Base-by-base conservation (phyloP, 768 basidiomycete genomes). In the Gautieria morchelliformis region DNA sequence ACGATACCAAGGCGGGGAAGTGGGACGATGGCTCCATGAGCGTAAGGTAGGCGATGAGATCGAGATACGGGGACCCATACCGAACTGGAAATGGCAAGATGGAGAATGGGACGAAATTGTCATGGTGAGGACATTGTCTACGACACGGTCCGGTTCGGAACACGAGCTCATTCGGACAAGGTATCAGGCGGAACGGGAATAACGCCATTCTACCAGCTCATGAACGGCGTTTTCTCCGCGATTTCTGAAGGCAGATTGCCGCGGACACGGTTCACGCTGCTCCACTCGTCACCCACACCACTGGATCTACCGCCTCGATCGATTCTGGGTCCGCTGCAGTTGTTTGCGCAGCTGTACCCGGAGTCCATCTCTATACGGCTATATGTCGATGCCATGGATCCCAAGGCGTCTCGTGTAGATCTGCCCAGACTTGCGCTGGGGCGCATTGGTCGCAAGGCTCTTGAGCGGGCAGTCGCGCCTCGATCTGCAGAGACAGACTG, bases 131-230 rank as follows among this genome's bases (percentile, higher is more conserved):
- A 27, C 35, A 30, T 52, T 1, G 2, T 5, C 8, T 12, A n/a
- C 37, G 37, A 11, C 52, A 58, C 20, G 11, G 44, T 33, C 19
- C 4, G 24, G 55, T n/a, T 20, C 27, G 35, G 35, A 19, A 47
- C 37, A 19, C 51, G 32, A 27, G 19, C 54, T n/a, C 40, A 39
- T 17, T n/a, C 27, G 56, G 30, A 32, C 33, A 42, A 93, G 90
- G 83, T 93, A 55, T 91, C 89, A 45, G 90, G 90, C 39, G 90
- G 90, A 27, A 93, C 90, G 5, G 90, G 91, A 30, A 84, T 93
- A 50, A 85, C 90, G 15, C 91, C 90, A 4, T 92, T 93, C 67
- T 82, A 82, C 64, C 90, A 93, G 65, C 74, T 93, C 19, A 73
- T 91, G 58, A 76, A 85, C 63, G 70, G 70, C 7, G 64, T 78